Conservation (phyloP, 208 protist genomes). For the Acanthamoeba divionensis region DNA sequence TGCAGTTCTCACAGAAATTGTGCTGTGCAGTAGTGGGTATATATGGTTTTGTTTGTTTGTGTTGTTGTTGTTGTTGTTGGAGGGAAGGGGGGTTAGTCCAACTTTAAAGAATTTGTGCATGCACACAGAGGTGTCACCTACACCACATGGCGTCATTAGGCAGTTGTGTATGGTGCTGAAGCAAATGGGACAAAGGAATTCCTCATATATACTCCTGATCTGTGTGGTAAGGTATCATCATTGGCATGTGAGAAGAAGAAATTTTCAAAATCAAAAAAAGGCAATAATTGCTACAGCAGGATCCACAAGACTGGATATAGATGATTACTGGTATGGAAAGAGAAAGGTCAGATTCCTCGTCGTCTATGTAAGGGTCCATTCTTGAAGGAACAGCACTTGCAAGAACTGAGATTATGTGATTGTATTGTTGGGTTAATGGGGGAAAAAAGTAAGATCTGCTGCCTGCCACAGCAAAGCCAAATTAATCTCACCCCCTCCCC, state of each 20-base stretch:
- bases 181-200: conserved; percentile 41
- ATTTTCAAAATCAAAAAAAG: neutral
- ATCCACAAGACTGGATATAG: too few species aligned
- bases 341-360: too few species aligned
- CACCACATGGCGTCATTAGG: neutral
- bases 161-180: conserved; percentile 43
- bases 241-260: too few species aligned
- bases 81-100: neutral
- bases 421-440: too few species aligned
- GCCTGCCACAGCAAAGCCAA: too few species aligned
- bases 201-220: conserved; percentile 13
- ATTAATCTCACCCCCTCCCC: too few species aligned
- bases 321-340: too few species aligned
- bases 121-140: neutral
- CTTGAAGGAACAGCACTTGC: too few species aligned
- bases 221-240: neutral
- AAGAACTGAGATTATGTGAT: too few species aligned
- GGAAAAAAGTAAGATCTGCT: too few species aligned
- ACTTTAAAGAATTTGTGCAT: neutral
- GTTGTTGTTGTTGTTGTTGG: neutral
- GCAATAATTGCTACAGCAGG: too few species aligned
- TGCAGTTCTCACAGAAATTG: conserved; percentile 55
- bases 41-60: neutral
- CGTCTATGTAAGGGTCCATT: too few species aligned
- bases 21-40: neutral